Conservation (phyloP, 164 flowering plant genomes). For the Brasenia schreberi region DNA sequence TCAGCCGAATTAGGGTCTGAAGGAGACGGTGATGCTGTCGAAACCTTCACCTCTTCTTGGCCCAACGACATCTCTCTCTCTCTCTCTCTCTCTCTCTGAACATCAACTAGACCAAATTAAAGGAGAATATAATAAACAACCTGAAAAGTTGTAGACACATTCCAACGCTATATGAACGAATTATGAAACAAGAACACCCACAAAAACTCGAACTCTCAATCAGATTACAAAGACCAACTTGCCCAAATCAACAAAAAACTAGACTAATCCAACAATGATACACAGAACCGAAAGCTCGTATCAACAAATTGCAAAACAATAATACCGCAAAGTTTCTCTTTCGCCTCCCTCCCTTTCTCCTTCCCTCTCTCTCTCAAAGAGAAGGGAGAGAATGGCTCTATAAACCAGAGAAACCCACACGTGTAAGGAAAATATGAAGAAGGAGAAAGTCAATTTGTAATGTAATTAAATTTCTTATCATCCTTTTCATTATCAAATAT, state of each 20-base stretch:
- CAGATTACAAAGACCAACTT: background rate
- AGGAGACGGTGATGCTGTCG: conserved; percentile 8
- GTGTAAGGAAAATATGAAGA: background rate
- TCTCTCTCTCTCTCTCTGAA: background rate
- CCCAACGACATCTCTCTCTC: conserved; percentile 3
- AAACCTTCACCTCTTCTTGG: conserved; percentile 10
- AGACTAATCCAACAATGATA: background rate
- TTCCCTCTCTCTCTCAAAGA: background rate
- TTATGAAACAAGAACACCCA: background rate
- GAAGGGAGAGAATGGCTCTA: background rate
- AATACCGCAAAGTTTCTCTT: too few relatives aligned
- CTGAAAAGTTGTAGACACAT: background rate
- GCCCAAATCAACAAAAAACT: background rate
- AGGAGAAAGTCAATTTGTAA: too few relatives aligned
- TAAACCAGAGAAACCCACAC: background rate
- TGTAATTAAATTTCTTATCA: too few relatives aligned
- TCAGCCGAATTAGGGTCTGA: background rate
- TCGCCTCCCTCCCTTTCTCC: background rate
- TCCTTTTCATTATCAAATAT: too few relatives aligned
- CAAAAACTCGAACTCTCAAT: background rate
- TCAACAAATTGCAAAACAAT: background rate
- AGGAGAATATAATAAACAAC: background rate
- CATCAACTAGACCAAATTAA: background rate
- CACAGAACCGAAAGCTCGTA: background rate
- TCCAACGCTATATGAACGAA: background rate